Evolutionary conservation across 805 yeast genomes (phyloP).

Genomic region (Kuraishia piskuri): DNA sequence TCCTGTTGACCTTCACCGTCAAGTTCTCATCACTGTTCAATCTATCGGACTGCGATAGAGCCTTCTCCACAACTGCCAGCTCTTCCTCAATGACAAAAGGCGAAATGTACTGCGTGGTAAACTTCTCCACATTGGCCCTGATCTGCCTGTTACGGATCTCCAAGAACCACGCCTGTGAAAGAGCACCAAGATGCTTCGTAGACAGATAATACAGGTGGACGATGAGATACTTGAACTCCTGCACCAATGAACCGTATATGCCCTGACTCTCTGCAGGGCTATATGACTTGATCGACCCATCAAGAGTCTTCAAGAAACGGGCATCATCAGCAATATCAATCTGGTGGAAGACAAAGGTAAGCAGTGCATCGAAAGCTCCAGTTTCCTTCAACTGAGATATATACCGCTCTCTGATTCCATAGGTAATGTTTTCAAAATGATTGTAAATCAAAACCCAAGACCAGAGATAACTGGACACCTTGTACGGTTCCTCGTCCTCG

Average conservation of each 20-base stretch:
- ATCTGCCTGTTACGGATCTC: conserved; percentile 60
- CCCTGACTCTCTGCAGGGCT: conserved; percentile 10
- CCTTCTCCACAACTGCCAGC: conserved; percentile 37
- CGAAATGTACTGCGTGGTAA: conserved; percentile 53
- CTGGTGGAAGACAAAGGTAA: conserved; percentile 46
- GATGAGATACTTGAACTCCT: conserved; percentile 31
- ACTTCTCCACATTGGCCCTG: conserved; percentile 51
- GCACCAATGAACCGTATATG: conserved; percentile 18
- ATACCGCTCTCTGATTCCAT: conserved; percentile 52
- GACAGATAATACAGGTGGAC: conserved; percentile 43
- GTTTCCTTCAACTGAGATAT: conserved; percentile 44
- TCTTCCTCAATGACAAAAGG: conserved; percentile 55
- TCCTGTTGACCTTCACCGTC: conserved; percentile 52
- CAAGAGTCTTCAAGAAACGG: conserved; percentile 10
- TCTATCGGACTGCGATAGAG: conserved; percentile 23
- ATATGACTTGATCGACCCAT: neutral
- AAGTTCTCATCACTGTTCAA: conserved; percentile 31
- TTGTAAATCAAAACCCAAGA: conserved; percentile 58
- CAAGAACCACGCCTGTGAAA: conserved; percentile 61
- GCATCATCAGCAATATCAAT: conserved; percentile 28
- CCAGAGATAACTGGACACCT: conserved; percentile 43
- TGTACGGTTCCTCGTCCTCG: conserved; percentile 27
- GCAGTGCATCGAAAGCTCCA: conserved; percentile 34
- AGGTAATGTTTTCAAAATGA: conserved; percentile 58
- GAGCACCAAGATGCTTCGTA: conserved; percentile 44